Percentiles rank a stretch among this genome's conserved stretches.
These are phyloP conservation scores for Fusarium xyrophilum DNA, from an alignment of 2,329 filamentous ascomycete species.

Conservation along the genomic window DNA sequence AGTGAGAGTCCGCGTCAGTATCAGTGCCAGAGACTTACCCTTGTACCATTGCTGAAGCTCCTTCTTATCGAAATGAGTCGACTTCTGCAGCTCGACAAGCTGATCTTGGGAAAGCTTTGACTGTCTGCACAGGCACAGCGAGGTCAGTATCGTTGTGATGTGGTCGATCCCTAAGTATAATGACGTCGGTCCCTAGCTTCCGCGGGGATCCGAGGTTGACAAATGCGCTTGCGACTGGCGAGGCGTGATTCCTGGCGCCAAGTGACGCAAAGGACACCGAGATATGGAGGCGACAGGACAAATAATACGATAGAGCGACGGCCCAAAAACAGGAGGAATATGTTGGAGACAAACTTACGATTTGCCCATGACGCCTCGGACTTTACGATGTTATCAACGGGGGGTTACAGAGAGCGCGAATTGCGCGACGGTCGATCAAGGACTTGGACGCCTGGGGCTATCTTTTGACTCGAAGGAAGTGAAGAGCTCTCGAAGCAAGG, in stretches of 20 bases:
- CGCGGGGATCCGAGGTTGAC: conserved; percentile 30
- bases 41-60: conserved; percentile 99
- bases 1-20: not conserved
- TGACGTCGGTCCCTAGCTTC: conserved; percentile 38
- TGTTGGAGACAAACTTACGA: conserved; percentile 54
- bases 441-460: conserved; percentile 6
- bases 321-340: not conserved
- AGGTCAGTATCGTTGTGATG: conserved; percentile 33
- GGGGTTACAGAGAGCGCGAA: conserved; percentile 34
- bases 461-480: conserved; percentile 14
- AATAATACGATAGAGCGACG: not conserved
- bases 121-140: conserved; percentile 66
- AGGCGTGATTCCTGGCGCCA: conserved; percentile 17
- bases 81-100: conserved; percentile 92
- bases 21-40: conserved; percentile 63
- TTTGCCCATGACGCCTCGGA: conserved; percentile 55
- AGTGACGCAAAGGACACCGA: conserved; percentile 17
- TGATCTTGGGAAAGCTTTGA: conserved; percentile 98
- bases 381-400: conserved; percentile 19
- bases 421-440: conserved; percentile 37
- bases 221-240: conserved; percentile 31
- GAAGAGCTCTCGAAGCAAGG: conserved; percentile 5
- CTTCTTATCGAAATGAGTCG: conserved; percentile 99
- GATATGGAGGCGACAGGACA: not conserved
- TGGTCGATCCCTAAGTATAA: conserved; percentile 21